Conservation (phyloP, 345 rosid species). For the Lenwebbia sp. region DNA sequence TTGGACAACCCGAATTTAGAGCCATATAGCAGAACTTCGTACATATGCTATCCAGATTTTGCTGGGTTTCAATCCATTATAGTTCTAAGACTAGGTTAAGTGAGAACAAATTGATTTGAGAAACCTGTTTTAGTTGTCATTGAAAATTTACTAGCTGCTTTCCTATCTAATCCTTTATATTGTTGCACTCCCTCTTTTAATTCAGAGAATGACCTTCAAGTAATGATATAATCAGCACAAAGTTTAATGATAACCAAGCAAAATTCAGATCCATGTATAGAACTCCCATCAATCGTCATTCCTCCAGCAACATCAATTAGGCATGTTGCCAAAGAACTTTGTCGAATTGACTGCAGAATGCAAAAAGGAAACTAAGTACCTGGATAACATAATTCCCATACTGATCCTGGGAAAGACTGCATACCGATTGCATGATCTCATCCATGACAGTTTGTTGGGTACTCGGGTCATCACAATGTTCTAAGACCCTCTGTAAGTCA, state of each 20-base stretch:
- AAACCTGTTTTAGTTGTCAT: not conserved
- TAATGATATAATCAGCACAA: not conserved
- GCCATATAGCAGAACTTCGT: not conserved
- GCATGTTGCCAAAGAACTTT: not conserved
- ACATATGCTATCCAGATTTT: not conserved
- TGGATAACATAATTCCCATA: slow-evolving; percentile 98
- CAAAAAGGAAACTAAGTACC: slow-evolving; percentile 20
- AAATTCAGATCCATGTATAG: not conserved
- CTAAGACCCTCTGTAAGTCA: slow-evolving; percentile 70
- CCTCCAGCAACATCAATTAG: not conserved
- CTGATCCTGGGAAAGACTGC: slow-evolving; percentile 79
- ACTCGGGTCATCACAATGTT: slow-evolving; percentile 53
- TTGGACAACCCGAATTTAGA: not conserved
- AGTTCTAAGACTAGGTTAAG: not conserved
- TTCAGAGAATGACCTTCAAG: not conserved
- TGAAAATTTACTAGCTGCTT: not conserved
- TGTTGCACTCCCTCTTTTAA: not conserved
- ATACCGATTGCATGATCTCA: slow-evolving; percentile 74
- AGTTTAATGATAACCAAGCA: not conserved
- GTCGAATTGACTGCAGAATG: not conserved
- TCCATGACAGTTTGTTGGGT: slow-evolving; percentile 75
- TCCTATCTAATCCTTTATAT: not conserved
- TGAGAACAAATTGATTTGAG: not conserved
- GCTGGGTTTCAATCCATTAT: not conserved
- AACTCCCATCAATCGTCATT: not conserved